Evolutionary conservation across 2,329 filamentous ascomycete genomes (phyloP).

Genomic region (Colletotrichum trifolii): DNA sequence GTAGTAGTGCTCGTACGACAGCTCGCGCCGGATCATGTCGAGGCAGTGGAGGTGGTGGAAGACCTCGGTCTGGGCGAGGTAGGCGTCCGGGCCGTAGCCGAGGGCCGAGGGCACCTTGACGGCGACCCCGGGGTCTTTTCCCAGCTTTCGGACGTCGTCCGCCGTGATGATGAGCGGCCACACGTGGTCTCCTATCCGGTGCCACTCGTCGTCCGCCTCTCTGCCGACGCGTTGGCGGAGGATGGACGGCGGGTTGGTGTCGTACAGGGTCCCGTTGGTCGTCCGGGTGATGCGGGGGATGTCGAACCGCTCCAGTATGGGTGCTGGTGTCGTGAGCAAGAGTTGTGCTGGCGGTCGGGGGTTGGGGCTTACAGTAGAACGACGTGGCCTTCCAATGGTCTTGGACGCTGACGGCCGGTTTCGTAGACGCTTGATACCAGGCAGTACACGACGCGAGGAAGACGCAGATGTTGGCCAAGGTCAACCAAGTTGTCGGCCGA

Average conservation of each 20-base stretch:
- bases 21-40: conserved; percentile 44
- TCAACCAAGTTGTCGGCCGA: neutral
- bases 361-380: conserved; percentile 1
- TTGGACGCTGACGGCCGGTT: neutral
- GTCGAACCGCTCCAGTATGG: conserved; percentile 9
- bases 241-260: conserved; percentile 11
- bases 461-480: neutral
- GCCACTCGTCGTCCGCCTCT: conserved; percentile 20
- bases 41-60: conserved; percentile 53
- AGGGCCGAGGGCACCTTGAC: conserved; percentile 43
- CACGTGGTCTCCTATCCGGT: conserved; percentile 20
- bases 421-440: neutral
- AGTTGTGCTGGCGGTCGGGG: neutral
- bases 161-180: conserved; percentile 12
- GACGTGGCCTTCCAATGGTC: conserved; percentile 21
- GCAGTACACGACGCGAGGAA: conserved; percentile 1
- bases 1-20: conserved; percentile 26
- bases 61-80: conserved; percentile 48
- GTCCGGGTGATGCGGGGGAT: conserved; percentile 3
- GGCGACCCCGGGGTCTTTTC: conserved; percentile 43
- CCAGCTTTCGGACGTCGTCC: conserved; percentile 34
- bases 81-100: conserved; percentile 45
- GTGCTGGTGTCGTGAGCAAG: neutral
- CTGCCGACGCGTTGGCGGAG: conserved; percentile 20
- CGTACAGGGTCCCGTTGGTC: conserved; percentile 10